Conservation (phyloP, 495 filamentous ascomycete genomes). For the Tuber melanosporum region DNA sequence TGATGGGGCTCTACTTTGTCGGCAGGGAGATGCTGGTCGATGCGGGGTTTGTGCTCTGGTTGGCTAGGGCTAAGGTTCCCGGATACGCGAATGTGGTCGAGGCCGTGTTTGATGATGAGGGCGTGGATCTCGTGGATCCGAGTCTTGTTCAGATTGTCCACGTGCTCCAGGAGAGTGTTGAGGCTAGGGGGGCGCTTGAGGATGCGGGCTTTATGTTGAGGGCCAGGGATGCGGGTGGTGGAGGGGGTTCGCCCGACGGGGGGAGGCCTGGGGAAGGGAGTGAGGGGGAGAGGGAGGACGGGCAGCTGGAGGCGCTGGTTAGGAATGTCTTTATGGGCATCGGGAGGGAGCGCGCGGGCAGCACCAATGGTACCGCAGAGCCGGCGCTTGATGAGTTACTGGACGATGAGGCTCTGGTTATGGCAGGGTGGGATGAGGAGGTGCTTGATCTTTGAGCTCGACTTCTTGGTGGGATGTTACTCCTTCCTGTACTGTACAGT, state of each 20-base stretch:
- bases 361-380: neutral
- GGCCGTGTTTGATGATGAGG: constrained; percentile 18
- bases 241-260: constrained; percentile 9
- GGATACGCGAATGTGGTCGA: constrained; percentile 22
- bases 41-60: constrained; percentile 30
- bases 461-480: neutral
- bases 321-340: neutral
- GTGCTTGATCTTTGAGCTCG: neutral
- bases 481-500: neutral
- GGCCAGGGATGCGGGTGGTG: constrained; percentile 8
- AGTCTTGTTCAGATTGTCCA: constrained; percentile 23
- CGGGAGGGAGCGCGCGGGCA: neutral
- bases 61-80: constrained; percentile 6
- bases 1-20: constrained; percentile 28
- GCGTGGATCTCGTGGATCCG: constrained; percentile 17
- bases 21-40: constrained; percentile 28
- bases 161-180: constrained; percentile 17
- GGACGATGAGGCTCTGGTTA: neutral
- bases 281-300: constrained; percentile 10
- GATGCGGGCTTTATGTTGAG: constrained; percentile 18
- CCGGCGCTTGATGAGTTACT: neutral
- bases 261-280: constrained; percentile 13
- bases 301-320: neutral
- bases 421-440: neutral
- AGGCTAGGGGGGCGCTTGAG: constrained; percentile 18